Base-by-base conservation (phyloP, 805 yeast species). In the Suhomyces faveliae region DNA sequence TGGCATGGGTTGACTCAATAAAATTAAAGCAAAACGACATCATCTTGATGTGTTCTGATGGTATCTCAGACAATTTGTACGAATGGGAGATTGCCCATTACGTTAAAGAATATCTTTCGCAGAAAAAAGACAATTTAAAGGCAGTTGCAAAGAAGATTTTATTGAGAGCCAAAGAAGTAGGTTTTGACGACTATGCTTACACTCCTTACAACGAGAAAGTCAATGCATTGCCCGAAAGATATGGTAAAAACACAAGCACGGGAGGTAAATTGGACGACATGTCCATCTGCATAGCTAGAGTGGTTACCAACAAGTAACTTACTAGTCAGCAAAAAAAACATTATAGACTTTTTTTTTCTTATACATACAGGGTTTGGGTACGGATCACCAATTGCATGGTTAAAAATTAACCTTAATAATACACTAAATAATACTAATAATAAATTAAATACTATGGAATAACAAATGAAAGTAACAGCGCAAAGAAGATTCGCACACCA, bases 251-350 rank as follows among this genome's bases (percentile, higher is more conserved):
- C 30, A 46, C 59, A 19, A 74, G 75, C 45, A 62, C 71, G 23
- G 84, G 84, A 2, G 84, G 84, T 0, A 79, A 79, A 49, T 60
- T 78, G 45, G 84, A 79, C 57, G 84, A 79, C 54, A 78, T 78
- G 67, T 73, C 81, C 0, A 62, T 79, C 8, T 74, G 80, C 48
- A 61, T 79, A 7, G 81, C 80, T 10, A 67, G 68, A 47, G 81
- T 79, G 24, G 60, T 48, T 11, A 25, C 41, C 5, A 48, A 48
- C n/a, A 43, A 37, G 24, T 33, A 33, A 33, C 30, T n/a, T 27
- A 12, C 29, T 27, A n/a, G 15, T 5, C 15, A n/a, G 15, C 15
- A n/a, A 5, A 27, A n/a, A 8, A 9, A 27, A 11, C 30, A 27
- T 33, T 33, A 33, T 33, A 33, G 37, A 33, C 37, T 15, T 33